Evolutionary conservation across 257 asterid genomes (phyloP), one percentile per base, ranked within the genome.

Genomic region (Prunella vulgaris): DNA sequence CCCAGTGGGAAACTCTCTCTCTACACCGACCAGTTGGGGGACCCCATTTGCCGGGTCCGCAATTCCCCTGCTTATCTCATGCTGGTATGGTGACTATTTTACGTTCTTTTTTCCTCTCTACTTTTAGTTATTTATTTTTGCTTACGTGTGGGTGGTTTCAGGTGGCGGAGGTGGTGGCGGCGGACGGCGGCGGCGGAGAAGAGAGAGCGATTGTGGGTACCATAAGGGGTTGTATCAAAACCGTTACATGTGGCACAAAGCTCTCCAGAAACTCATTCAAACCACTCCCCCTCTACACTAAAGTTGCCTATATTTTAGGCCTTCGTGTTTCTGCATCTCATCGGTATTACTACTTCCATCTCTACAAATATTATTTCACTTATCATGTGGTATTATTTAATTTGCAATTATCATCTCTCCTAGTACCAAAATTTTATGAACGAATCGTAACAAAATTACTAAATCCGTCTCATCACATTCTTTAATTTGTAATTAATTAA

Each of bases 31-130:
- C 89, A 81, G 30, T 62, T 93, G 37, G 99, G 99, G 32, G 99
- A 93, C 85, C 99, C 97, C 69, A 84, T 90, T 71, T 88, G 94
- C 83, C 59, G 99, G 77, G 90, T 93, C 79, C 96, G 97, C 54
- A 82, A 93, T 69, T 90, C 99, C 46, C 96, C 99, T 22, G 84
- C 85, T 44, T 83, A 85, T 80, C 90, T 87, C 85, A 93, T 93
- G 99, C 87, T 93, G 78, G 99, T 80, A 52, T 93, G 78, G 99
- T 80, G 38, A 10, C 37, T 25, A 12, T 10, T 20, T 5, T 18
- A 4, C 12, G 6, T 10, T 4, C 2, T 9, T 25, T 15, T 25
- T 5, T 6, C 0, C 21, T 5, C 37, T 6, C 1, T 5, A 0
- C 4, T 42, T 9, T 33, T 30, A 9, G 2, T 52, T 7, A 7